Conservation (phyloP, 2,329 filamentous ascomycete genomes). For the Colletotrichum noveboracense region DNA sequence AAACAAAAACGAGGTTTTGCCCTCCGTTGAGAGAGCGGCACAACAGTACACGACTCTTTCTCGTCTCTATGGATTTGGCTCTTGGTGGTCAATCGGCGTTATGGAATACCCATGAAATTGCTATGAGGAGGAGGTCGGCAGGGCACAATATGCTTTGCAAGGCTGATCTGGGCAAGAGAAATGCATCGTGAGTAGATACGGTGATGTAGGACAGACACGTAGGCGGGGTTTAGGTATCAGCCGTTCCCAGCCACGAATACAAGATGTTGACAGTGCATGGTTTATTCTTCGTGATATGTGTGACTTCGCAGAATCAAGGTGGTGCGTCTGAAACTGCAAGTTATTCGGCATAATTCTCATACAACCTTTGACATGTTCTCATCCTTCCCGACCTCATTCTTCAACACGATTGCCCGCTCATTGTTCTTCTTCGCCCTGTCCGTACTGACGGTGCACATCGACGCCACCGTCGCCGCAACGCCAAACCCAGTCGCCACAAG, state of each 20-base stretch:
- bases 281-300: not conserved
- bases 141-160: not conserved
- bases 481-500: conserved; percentile 40
- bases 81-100: not conserved
- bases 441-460: conserved; percentile 34
- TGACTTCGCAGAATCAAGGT: not conserved
- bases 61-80: not conserved
- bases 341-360: not conserved
- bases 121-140: not conserved
- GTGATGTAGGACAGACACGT: not conserved
- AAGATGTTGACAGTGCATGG: not conserved
- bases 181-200: not conserved
- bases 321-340: not conserved
- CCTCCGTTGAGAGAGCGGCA: not conserved
- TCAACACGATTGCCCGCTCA: conserved; percentile 27
- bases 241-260: not conserved
- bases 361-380: not conserved
- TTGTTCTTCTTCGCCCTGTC: conserved; percentile 35
- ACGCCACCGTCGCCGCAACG: conserved; percentile 32
- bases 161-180: not conserved
- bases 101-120: conserved; percentile 12
- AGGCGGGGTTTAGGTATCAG: not conserved
- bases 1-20: not conserved
- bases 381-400: conserved; percentile 24
- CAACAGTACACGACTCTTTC: conserved; percentile 5